Percentiles rank a stretch among this genome's conserved stretches.
Evolutionary conservation across 2,329 filamentous ascomycete genomes (phyloP).

Genomic region (Alternaria brassicicola): DNA sequence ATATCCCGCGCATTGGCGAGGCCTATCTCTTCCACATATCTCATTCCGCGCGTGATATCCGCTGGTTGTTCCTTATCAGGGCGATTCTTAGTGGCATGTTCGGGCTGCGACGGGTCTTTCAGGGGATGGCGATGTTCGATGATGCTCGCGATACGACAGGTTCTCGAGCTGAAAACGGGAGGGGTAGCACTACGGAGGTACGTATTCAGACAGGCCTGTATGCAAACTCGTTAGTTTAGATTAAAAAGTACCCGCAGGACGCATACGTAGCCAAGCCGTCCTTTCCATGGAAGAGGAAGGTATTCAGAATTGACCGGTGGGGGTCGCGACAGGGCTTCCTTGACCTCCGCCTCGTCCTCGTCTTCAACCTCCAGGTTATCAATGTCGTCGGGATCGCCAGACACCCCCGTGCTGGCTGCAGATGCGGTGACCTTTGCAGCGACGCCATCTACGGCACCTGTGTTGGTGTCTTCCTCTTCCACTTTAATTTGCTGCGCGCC

Average conservation of each 20-base stretch:
- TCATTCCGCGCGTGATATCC: conserved; percentile 68
- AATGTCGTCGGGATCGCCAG: conserved; percentile 57
- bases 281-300: conserved; percentile 88
- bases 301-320: conserved; percentile 83
- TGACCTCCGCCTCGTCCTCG: conserved; percentile 62
- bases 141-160: conserved; percentile 89
- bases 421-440: conserved; percentile 25
- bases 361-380: conserved; percentile 53
- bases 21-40: conserved; percentile 77
- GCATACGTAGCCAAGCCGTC: conserved; percentile 83
- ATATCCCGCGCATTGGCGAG: conserved; percentile 84
- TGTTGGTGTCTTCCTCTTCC: conserved; percentile 23
- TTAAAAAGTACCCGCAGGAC: conserved; percentile 16
- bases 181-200: conserved; percentile 83
- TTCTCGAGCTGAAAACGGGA: conserved; percentile 87
- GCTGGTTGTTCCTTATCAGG: conserved; percentile 76
- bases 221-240: conserved; percentile 23
- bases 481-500: conserved; percentile 34
- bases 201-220: conserved; percentile 85
- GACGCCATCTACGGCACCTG: conserved; percentile 17
- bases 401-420: conserved; percentile 21
- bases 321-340: conserved; percentile 65
- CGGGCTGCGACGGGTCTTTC: conserved; percentile 73
- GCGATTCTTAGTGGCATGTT: conserved; percentile 84
- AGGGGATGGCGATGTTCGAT: conserved; percentile 86